Evolutionary conservation across 176 grass and related monocot species (phyloP).

Genomic region (Phoenix dactylifera): DNA sequence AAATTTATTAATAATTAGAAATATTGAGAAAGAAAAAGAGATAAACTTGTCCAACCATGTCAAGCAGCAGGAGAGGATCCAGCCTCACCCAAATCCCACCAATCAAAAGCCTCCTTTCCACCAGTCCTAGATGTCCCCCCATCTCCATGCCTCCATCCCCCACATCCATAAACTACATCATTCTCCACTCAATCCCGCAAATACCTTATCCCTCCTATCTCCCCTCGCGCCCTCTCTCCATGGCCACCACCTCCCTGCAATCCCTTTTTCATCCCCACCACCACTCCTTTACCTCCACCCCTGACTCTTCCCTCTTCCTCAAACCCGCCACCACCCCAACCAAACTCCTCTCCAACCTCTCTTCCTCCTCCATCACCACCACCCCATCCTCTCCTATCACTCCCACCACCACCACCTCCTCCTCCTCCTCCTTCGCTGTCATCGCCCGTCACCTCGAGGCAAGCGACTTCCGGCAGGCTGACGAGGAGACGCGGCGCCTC

Average conservation of each 20-base stretch:
- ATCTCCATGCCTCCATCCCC: constrained; percentile 17
- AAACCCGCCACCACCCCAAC: constrained; percentile 23
- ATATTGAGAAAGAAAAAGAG: no score
- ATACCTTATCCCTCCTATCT: constrained; percentile 2
- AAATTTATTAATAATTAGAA: no score
- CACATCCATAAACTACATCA: constrained; percentile 14
- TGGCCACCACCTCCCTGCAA: constrained; percentile 49
- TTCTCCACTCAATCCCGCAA: not conserved
- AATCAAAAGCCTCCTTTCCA: constrained; percentile 55
- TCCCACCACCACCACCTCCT: constrained; percentile 11
- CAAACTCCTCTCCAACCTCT: constrained; percentile 51
- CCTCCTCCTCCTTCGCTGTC: constrained; percentile 30
- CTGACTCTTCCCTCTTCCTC: constrained; percentile 31
- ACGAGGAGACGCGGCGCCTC: constrained; percentile 76
- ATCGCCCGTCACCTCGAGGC: constrained; percentile 35
- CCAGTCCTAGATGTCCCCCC: constrained; percentile 22
- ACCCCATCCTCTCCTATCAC: constrained; percentile 28
- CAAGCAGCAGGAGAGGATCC: constrained; percentile 21
- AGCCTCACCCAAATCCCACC: constrained; percentile 72
- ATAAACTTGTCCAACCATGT: not conserved
- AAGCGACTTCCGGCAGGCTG: constrained; percentile 54
- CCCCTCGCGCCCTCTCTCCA: not conserved
- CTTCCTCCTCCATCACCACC: constrained; percentile 27
- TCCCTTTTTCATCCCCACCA: constrained; percentile 24
- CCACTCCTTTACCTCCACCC: constrained; percentile 3